Conservation (phyloP, 2,329 filamentous ascomycete species). For the Epichloe scottii region DNA sequence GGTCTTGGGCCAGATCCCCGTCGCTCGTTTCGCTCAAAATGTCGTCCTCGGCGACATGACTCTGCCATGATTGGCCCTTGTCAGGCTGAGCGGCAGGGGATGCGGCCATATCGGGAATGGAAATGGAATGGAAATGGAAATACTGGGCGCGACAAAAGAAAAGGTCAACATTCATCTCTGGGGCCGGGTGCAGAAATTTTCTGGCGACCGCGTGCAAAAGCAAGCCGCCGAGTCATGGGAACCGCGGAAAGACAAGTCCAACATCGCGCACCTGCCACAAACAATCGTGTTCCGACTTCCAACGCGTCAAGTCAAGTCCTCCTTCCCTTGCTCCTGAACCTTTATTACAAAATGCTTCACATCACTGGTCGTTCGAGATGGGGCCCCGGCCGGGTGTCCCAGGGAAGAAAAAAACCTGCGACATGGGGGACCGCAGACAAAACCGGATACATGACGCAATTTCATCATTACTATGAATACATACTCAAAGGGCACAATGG, state of each 20-base stretch:
- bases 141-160: neutral
- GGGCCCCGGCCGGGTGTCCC: neutral
- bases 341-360: neutral
- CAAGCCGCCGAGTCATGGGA: constrained; percentile 4
- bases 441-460: neutral
- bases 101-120: neutral
- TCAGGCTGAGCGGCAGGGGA: neutral
- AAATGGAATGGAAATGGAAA: neutral
- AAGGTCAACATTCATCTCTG: neutral
- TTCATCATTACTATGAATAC: neutral
- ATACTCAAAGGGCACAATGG: neutral
- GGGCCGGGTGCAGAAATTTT: constrained; percentile 1
- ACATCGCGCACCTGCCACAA: neutral
- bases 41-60: constrained; percentile 5
- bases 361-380: neutral
- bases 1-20: constrained; percentile 19
- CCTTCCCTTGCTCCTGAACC: neutral
- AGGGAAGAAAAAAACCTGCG: neutral
- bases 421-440: neutral
- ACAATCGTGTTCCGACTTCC: neutral
- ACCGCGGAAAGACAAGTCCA: neutral
- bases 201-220: neutral
- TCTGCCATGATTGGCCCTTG: neutral
- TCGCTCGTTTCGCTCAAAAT: constrained; percentile 13
- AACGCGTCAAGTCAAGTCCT: neutral